Evolutionary conservation across 2,329 filamentous ascomycete genomes (phyloP).

Genomic region (Arthrobotrys entomopaga): DNA sequence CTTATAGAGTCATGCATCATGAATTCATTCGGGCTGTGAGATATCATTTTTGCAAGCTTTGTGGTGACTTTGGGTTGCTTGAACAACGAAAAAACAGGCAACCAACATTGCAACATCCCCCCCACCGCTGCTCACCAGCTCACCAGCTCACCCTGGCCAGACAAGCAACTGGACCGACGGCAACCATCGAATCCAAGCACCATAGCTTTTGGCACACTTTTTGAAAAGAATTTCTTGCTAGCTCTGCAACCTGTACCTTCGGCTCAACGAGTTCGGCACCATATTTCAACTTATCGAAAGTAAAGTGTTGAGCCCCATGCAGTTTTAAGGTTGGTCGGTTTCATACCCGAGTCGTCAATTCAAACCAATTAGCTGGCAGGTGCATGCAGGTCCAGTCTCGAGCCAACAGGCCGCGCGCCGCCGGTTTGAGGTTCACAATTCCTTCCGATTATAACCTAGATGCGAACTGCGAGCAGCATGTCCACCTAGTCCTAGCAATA

Average conservation of each 20-base stretch:
- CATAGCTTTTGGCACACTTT: background rate
- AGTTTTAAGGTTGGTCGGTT: slow-evolving; percentile 32
- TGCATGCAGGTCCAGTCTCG: too few relatives aligned
- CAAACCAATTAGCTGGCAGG: too few relatives aligned
- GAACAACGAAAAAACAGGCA: too few relatives aligned
- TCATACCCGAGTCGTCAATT: background rate
- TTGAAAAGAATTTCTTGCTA: too few relatives aligned
- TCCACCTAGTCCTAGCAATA: background rate
- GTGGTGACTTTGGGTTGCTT: too few relatives aligned
- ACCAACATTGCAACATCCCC: slow-evolving; percentile 3
- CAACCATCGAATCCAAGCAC: background rate
- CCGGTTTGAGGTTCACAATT: background rate
- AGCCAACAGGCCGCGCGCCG: too few relatives aligned
- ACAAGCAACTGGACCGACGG: background rate
- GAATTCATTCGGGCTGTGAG: too few relatives aligned
- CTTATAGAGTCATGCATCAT: too few relatives aligned
- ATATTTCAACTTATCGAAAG: background rate
- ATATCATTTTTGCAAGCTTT: too few relatives aligned
- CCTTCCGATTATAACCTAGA: background rate
- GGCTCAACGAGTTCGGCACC: too few relatives aligned
- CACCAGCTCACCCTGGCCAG: slow-evolving; percentile 3
- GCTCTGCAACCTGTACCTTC: background rate
- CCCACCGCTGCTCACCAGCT: slow-evolving; percentile 16
- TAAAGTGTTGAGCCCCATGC: slow-evolving; percentile 16
- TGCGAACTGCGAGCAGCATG: slow-evolving; percentile 44